Evolutionary conservation across 1,139 yeast genomes (phyloP), one percentile per base, ranked within the genome.

Genomic region (Debaryomyces fabryi): DNA sequence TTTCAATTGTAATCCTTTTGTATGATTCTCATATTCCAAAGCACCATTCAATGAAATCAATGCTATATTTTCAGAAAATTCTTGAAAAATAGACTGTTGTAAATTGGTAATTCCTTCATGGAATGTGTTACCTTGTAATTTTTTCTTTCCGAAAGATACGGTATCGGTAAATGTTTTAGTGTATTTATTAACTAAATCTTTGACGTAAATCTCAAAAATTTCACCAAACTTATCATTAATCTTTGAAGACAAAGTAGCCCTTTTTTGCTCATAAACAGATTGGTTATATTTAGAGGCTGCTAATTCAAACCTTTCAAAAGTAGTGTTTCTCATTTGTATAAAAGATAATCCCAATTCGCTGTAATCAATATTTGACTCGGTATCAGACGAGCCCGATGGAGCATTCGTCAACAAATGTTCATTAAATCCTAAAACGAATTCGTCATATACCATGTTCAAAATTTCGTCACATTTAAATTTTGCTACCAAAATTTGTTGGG

Each of bases 401-500:
- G 46, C 40, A 10, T 36, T 46, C 4, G 25, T 5, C 12, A 41
- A 42, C 32, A 61, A 52, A 23, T 59, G 52, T n/a, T 57, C 65
- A 2, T 58, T 56, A 44, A 74, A 74, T 24, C 67, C 69, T 1
- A 49, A 52, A 23, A 70, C 67, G 60, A 86, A 86, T 13, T 69
- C 73, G 6, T 71, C 74, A 60, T 69, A 82, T 1, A 84, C 76
- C 36, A 68, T 70, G 25, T 72, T 68, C 24, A 84, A 79, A 46
- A 95, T 88, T 65, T 93, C 99, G 59, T 92, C 96, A 67, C 99
- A 93, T 62, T 96, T 84, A 70, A 90, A 93, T 58, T 93, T 83
- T 4, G 99, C 96, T 16, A 93, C 98, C 51, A 93, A 74, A 40
- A 90, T 88, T 65, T 93, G 99, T 64, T 93, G 99, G 0, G 98